Evolutionary conservation across 768 basidiomycete genomes (phyloP).

Genomic region (Pleurotus ostreatus): DNA sequence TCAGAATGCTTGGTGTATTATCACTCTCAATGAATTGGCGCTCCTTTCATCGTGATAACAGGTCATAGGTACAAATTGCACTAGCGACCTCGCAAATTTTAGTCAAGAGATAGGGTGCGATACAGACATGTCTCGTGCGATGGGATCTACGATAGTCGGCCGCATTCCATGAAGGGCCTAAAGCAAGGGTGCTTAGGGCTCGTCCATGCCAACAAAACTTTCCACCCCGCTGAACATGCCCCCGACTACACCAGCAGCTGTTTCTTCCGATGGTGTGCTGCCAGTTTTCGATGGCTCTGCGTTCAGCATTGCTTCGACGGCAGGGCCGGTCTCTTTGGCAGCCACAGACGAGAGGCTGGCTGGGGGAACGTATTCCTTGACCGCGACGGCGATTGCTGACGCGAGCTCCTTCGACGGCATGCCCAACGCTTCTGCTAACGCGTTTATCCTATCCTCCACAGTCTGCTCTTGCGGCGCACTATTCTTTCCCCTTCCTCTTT

Average conservation of each 20-base stretch:
- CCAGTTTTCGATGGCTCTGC: constrained; percentile 12
- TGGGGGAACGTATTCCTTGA: constrained; percentile 55
- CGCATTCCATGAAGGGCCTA: too few relatives aligned
- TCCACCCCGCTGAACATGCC: constrained; percentile 30
- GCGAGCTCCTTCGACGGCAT: constrained; percentile 59
- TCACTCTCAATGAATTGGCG: too few relatives aligned
- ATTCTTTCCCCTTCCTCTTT: neutral
- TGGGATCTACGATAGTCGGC: too few relatives aligned
- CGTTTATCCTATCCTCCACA: constrained; percentile 55
- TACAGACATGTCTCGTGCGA: too few relatives aligned
- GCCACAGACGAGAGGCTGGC: constrained; percentile 56
- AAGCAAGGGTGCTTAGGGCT: constrained; percentile 22
- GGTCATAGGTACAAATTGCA: too few relatives aligned
- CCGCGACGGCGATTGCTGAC: constrained; percentile 57
- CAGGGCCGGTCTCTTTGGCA: constrained; percentile 40
- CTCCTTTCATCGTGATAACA: too few relatives aligned
- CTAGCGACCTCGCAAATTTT: too few relatives aligned
- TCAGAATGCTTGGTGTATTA: too few relatives aligned
- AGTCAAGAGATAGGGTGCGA: too few relatives aligned
- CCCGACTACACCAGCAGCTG: constrained; percentile 22
- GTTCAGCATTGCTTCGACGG: constrained; percentile 35
- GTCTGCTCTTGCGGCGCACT: constrained; percentile 14
- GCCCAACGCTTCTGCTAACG: constrained; percentile 58
- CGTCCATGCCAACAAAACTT: constrained; percentile 44
- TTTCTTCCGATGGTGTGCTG: constrained; percentile 2